These are phyloP conservation scores for Irpex rosettiformis DNA, from an alignment of 1,284 basidiomycete species.

Conservation along the genomic window DNA sequence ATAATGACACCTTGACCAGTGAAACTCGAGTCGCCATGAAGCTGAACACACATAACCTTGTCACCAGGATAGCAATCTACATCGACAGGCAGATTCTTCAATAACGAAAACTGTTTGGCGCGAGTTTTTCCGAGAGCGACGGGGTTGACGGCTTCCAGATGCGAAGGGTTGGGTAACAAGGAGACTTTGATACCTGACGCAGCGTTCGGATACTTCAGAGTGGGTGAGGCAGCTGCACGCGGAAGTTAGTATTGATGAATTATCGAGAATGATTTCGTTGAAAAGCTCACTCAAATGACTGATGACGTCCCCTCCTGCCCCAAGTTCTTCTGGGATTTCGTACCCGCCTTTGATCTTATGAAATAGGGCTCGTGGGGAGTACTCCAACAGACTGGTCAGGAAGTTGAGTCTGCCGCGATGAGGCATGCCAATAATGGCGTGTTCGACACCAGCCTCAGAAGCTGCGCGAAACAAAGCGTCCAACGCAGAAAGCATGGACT, in stretches of 20 bases:
- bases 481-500: slow-evolving; percentile 85
- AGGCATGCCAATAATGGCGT: slow-evolving; percentile 79
- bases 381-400: slow-evolving; percentile 74
- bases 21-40: slow-evolving; percentile 90
- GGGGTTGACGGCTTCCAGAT: slow-evolving; percentile 85
- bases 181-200: slow-evolving; percentile 63
- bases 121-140: slow-evolving; percentile 87
- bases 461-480: slow-evolving; percentile 72
- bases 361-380: slow-evolving; percentile 67
- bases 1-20: slow-evolving; percentile 89
- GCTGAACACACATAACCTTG: slow-evolving; percentile 81
- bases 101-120: slow-evolving; percentile 85
- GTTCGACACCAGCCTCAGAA: slow-evolving; percentile 61
- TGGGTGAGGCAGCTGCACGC: slow-evolving; percentile 60
- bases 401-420: slow-evolving; percentile 88
- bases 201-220: slow-evolving; percentile 50
- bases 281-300: slow-evolving; percentile 65
- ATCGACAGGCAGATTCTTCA: slow-evolving; percentile 46
- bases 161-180: slow-evolving; percentile 84
- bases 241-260: too few relatives aligned
- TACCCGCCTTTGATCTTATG: slow-evolving; percentile 81
- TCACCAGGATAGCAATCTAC: slow-evolving; percentile 79
- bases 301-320: slow-evolving; percentile 80
- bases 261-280: background rate
- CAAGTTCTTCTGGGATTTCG: slow-evolving; percentile 67